phyloP scores from a whole-genome alignment of 345 rosid species.

The Syzygium jambos region DNA sequence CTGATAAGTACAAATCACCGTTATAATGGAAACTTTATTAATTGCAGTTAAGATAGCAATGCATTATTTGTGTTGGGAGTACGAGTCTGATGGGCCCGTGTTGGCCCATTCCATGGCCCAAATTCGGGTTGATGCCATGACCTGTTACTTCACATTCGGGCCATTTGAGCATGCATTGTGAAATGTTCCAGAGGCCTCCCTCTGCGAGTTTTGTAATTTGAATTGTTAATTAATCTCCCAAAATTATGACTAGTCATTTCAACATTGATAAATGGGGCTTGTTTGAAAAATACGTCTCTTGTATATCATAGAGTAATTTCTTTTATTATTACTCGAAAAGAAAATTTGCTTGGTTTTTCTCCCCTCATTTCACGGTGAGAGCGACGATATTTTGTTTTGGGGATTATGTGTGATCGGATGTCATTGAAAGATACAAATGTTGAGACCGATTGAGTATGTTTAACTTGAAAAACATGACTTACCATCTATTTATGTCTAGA shows the following conservation, averaged over 20 bases:
- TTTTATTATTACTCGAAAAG: neutral
- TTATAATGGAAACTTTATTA: neutral
- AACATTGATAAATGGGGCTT: neutral
- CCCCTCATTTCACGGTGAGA: neutral
- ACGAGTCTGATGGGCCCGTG: neutral
- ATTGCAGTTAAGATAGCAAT: neutral
- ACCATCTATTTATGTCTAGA: neutral
- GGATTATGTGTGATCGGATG: neutral
- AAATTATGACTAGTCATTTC: neutral
- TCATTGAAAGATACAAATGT: neutral
- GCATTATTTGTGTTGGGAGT: neutral
- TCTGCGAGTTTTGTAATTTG: neutral
- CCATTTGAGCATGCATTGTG: neutral
- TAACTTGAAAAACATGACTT: neutral
- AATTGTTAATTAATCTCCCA: neutral
- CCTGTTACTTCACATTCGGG: neutral
- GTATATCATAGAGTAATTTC: neutral
- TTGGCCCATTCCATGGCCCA: neutral
- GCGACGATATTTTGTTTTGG: neutral
- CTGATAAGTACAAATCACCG: neutral
- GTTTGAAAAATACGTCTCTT: neutral
- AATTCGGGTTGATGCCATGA: neutral
- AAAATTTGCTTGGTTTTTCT: neutral
- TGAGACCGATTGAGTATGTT: neutral
- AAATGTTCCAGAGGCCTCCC: neutral